A percentile compares a stretch with the other conserved stretches of the same genome.
These are phyloP conservation scores for Mimosa pudica DNA, from an alignment of 306 rosid genomes.

Conservation along the genomic window DNA sequence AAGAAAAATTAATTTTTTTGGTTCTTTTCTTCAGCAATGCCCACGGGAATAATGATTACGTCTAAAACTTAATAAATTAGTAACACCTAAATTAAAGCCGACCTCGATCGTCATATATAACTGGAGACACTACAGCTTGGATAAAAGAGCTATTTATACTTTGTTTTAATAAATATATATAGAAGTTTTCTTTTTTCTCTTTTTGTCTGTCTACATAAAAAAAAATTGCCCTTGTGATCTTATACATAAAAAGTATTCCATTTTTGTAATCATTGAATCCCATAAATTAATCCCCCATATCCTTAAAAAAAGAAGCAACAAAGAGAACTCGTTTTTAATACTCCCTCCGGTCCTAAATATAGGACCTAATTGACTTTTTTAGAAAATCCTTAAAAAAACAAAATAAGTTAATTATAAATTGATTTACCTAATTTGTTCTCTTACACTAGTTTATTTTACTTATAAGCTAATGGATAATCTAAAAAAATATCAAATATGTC, in stretches of 20 bases:
- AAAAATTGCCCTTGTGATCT: not conserved
- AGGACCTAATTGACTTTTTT: too few relatives aligned
- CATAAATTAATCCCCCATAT: not conserved
- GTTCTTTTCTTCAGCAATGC: slow-evolving; percentile 1
- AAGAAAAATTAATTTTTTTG: not conserved
- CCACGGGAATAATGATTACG: not conserved
- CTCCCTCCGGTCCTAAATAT: too few relatives aligned
- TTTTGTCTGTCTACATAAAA: not conserved
- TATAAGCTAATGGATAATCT: too few relatives aligned
- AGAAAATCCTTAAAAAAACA: too few relatives aligned
- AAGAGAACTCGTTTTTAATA: not conserved
- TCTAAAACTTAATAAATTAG: not conserved
- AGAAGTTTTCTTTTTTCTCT: not conserved
- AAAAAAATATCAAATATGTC: too few relatives aligned
- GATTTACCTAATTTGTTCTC: too few relatives aligned
- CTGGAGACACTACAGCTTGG: not conserved
- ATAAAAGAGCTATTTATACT: not conserved
- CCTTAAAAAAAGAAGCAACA: not conserved
- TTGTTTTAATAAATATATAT: not conserved
- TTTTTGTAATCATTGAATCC: not conserved
- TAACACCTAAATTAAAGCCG: not conserved
- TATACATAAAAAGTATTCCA: not conserved
- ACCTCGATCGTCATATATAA: not conserved
- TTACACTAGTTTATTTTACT: too few relatives aligned
- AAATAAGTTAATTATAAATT: too few relatives aligned